Evolutionary conservation across 352 stramenopile genomes (phyloP), one percentile per base, ranked within the genome.

Genomic region (Phytophthora agathidicida): DNA sequence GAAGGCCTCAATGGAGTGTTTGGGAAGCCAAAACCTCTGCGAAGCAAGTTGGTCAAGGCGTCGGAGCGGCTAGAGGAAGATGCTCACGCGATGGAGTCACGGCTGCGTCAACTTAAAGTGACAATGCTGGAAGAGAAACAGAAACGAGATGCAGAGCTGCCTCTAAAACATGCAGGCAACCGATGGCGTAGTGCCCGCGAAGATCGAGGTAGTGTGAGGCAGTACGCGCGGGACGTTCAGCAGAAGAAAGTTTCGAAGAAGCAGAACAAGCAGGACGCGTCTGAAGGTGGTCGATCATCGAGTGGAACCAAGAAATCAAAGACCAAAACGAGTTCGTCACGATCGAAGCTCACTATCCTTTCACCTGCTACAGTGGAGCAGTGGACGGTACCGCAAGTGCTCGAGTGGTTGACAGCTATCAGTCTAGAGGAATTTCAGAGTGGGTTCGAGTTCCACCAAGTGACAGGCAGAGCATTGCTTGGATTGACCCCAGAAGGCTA

Each of bases 381-480:
- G 36, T 94, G 85, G 85, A 81, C 64, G 1, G 68, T 73, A 0
- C 27, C 28, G 8, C 73, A 93, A 41, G 83, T 93, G 5, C 64
- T 83, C 3, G 76, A 89, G 41, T 94, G 85, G 85, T 47, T 94
- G 8, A 48, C 47, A 6, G 52, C 60, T 10, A 71, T 94, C 10
- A 73, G 65, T 0, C 48, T 94, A 20, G 76, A 89, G 14, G 79
- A 94, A 45, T 89, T 75, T 23, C 68, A 88, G 10, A 71, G 66
- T 14, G 65, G 73, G 3, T 93, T 94, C 33, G 85, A 94, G 61
- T 94, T 84, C 22, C 83, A 94, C 42, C 79, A 93, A 57, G 63
- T 94, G n/a, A 83, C 72, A 3, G 85, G 83, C 0, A 47, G 64
- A 14, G 65, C 54, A 11, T 24, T 94, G 5, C 53, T 94, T 0